Percentiles rank a stretch among this genome's conserved stretches.
Conservation (phyloP, 441 rosid genomes). For the Pelargonium myrrhifolium region DNA sequence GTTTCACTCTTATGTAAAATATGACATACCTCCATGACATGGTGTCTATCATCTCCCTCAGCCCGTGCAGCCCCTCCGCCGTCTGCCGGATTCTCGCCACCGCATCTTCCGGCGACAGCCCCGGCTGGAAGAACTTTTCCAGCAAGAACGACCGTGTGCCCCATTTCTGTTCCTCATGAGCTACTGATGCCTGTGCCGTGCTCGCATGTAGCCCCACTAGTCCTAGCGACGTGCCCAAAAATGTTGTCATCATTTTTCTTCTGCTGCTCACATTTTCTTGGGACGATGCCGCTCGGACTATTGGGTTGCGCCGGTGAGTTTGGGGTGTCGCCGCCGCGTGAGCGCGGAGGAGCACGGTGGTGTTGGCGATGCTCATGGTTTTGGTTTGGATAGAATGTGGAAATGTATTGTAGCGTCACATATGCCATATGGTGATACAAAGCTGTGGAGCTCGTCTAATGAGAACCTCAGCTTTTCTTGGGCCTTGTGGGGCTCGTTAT, state of each 20-base stretch:
- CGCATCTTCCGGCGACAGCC: conserved; percentile 73
- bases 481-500: too few relatives aligned
- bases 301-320: conserved; percentile 1
- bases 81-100: conserved; percentile 81
- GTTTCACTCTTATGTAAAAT: conserved; percentile 69
- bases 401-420: background rate
- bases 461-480: too few relatives aligned
- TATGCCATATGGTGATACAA: background rate
- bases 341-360: conserved; percentile 22
- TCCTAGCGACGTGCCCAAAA: conserved; percentile 24
- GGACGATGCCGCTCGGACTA: conserved; percentile 20
- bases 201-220: conserved; percentile 15
- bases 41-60: conserved; percentile 76
- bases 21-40: conserved; percentile 94
- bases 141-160: conserved; percentile 64
- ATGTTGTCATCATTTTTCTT: conserved; percentile 28
- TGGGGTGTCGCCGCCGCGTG: conserved; percentile 9
- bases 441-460: too few relatives aligned
- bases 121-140: conserved; percentile 67
- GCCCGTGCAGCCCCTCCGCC: conserved; percentile 66
- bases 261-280: conserved; percentile 17
- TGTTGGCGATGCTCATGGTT: conserved; percentile 27
- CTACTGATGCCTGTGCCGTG: background rate
- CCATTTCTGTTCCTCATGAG: conserved; percentile 56
- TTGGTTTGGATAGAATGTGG: conserved; percentile 22